These are phyloP conservation scores for Euryodendron excelsum DNA, from an alignment of 148 eudicot genomes.

Conservation along the genomic window DNA sequence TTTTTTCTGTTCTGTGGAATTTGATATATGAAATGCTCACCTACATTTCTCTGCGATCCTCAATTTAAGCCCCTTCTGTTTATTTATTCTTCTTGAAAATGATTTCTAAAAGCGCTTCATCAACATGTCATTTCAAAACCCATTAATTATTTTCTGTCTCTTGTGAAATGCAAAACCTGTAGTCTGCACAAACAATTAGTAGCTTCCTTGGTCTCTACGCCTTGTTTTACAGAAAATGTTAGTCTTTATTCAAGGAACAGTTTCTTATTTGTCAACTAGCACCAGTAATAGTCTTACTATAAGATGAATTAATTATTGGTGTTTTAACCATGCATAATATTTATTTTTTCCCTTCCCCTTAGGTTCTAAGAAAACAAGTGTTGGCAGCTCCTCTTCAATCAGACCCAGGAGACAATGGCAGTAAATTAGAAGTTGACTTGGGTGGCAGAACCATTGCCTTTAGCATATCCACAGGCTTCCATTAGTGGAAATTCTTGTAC, in stretches of 20 bases:
- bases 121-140: too few relatives aligned
- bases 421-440: background rate
- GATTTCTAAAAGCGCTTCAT: too few relatives aligned
- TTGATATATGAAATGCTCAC: too few relatives aligned
- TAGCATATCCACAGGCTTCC: background rate
- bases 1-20: too few relatives aligned
- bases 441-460: background rate
- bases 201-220: background rate
- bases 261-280: background rate
- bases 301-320: background rate
- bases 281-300: background rate
- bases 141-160: too few relatives aligned
- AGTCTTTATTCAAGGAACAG: background rate
- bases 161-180: too few relatives aligned
- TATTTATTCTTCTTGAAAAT: too few relatives aligned
- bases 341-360: background rate
- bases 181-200: too few relatives aligned
- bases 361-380: slow-evolving; percentile 33
- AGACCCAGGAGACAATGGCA: slow-evolving; percentile 27
- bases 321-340: background rate
- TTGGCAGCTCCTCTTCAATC: slow-evolving; percentile 25
- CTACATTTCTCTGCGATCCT: too few relatives aligned
- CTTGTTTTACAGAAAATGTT: background rate
- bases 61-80: too few relatives aligned
- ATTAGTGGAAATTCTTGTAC: background rate